Conservation (phyloP, 495 filamentous ascomycete genomes). For the Tuber indicum region DNA sequence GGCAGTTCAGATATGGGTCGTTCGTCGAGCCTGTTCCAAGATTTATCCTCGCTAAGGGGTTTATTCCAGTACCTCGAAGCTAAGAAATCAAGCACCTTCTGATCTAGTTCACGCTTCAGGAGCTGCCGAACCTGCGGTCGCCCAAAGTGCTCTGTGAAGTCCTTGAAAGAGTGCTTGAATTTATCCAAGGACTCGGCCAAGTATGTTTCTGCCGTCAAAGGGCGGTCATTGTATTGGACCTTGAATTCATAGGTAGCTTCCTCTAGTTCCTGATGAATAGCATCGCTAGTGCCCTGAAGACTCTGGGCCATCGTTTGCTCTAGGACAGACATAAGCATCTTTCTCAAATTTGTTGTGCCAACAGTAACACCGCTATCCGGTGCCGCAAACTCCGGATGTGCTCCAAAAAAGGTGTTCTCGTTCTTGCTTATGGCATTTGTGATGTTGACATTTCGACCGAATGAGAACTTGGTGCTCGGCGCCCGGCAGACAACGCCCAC, state of each 20-base stretch:
- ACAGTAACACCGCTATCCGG: constrained; percentile 60
- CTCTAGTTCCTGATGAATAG: constrained; percentile 89
- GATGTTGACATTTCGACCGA: constrained; percentile 77
- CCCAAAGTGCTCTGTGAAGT: constrained; percentile 82
- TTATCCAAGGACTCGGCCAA: constrained; percentile 87
- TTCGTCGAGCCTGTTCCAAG: constrained; percentile 32
- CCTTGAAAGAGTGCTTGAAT: constrained; percentile 97
- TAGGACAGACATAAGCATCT: constrained; percentile 93
- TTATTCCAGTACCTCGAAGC: constrained; percentile 97
- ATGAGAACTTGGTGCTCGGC: constrained; percentile 60
- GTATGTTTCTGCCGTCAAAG: constrained; percentile 90
- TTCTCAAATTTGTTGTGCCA: constrained; percentile 77
- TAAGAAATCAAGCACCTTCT: constrained; percentile 90
- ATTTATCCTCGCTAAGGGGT: constrained; percentile 69
- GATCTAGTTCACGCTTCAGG: constrained; percentile 85
- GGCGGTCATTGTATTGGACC: constrained; percentile 97
- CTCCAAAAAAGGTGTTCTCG: constrained; percentile 79
- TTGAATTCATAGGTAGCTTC: constrained; percentile 99
- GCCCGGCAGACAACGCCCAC: constrained; percentile 87
- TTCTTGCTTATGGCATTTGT: constrained; percentile 75
- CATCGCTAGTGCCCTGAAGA: constrained; percentile 76
- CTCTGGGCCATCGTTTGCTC: constrained; percentile 95
- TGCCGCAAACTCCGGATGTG: constrained; percentile 75
- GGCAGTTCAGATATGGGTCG: constrained; percentile 39
- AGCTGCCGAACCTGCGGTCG: constrained; percentile 80